Evolutionary conservation across 495 filamentous ascomycete species (phyloP).

Genomic region (Aspergillus ellipticus): DNA sequence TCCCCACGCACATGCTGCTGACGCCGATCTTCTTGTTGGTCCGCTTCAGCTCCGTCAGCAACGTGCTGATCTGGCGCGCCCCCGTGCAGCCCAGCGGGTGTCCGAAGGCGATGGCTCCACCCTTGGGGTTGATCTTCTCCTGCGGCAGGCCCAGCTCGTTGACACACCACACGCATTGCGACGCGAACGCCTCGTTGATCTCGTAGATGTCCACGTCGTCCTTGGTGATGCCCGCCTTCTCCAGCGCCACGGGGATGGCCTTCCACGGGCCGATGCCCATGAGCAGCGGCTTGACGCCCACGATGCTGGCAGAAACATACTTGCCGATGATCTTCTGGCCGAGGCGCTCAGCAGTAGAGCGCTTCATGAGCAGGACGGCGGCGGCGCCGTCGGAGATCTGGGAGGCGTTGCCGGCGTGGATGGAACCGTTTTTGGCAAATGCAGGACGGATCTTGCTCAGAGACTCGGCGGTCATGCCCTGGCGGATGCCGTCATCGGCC

Average conservation of each 20-base stretch:
- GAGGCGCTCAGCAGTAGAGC: constrained; percentile 81
- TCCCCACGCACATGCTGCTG: constrained; percentile 95
- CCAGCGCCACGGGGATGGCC: constrained; percentile 86
- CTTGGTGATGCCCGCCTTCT: constrained; percentile 79
- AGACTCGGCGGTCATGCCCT: constrained; percentile 80
- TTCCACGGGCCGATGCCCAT: constrained; percentile 98
- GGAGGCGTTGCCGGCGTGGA: constrained; percentile 93
- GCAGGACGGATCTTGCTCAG: constrained; percentile 86
- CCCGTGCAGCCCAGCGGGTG: constrained; percentile 96
- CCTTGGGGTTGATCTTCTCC: constrained; percentile 91
- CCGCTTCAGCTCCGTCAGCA: constrained; percentile 82
- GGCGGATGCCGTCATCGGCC: constrained; percentile 82
- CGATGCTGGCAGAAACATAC: constrained; percentile 77
- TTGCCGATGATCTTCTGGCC: constrained; percentile 89
- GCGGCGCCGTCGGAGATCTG: constrained; percentile 97
- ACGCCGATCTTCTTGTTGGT: constrained; percentile 81
- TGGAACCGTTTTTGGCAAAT: constrained; percentile 86
- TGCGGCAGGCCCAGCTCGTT: constrained; percentile 77
- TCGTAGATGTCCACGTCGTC: constrained; percentile 96
- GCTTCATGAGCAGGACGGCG: constrained; percentile 93
- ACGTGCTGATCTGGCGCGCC: constrained; percentile 85
- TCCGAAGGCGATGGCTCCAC: constrained; percentile 97
- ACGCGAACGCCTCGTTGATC: constrained; percentile 99
- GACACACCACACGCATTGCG: constrained; percentile 89
- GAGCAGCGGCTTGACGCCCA: constrained; percentile 85